Conservation (phyloP, 73 alveolate species). For the Blepharisma stoltei region DNA sequence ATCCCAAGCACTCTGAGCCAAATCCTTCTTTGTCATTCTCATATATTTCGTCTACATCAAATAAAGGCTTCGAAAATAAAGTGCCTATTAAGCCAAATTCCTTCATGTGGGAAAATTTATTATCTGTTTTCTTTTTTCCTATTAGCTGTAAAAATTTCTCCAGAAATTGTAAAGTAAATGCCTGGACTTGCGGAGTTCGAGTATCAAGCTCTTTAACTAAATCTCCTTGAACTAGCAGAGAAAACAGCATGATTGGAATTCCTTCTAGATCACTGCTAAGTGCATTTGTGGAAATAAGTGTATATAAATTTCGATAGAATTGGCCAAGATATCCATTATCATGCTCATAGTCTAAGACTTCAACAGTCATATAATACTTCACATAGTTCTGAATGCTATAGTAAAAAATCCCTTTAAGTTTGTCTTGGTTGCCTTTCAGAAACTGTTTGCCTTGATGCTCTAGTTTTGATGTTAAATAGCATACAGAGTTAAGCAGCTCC, state of each 20-base stretch:
- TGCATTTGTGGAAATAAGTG: background rate
- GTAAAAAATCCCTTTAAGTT: constrained; percentile 25
- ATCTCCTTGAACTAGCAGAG: constrained; percentile 35
- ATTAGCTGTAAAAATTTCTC: background rate
- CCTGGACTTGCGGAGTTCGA: constrained; percentile 15
- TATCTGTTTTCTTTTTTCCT: background rate
- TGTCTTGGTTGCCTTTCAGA: constrained; percentile 26
- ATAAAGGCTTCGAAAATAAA: constrained; percentile 14
- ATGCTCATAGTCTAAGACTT: constrained; percentile 22
- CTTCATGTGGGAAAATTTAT: background rate
- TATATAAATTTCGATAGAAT: constrained; percentile 28
- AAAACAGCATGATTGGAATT: constrained; percentile 34
- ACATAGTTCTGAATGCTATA: constrained; percentile 27
- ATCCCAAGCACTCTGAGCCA: background rate
- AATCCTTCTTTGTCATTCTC: background rate
- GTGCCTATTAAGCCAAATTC: constrained; percentile 4
- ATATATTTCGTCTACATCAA: background rate
- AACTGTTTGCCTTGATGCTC: constrained; percentile 29
- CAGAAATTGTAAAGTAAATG: constrained; percentile 20
- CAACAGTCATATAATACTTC: constrained; percentile 28
- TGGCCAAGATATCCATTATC: constrained; percentile 8
- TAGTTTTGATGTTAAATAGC: background rate
- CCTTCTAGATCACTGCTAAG: constrained; percentile 40
- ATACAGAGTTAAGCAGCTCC: too few species aligned
- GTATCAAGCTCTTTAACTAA: constrained; percentile 1